Percentiles rank a stretch among this genome's conserved stretches.
Conservation (phyloP, 441 rosid genomes). For the Gossypium armourianum region DNA sequence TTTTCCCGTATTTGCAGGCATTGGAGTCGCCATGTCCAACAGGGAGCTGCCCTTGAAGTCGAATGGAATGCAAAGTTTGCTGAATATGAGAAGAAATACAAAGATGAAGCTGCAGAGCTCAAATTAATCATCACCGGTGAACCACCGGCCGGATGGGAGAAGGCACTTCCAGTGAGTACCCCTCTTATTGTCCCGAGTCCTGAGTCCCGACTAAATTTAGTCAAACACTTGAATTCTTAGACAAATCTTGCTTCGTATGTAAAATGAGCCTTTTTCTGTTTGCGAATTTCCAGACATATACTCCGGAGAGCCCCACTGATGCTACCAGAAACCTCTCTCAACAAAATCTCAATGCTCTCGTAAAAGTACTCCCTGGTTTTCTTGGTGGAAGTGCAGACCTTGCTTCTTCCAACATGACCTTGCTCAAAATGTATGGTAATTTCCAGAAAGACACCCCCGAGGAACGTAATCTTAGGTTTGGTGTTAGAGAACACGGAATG, state of each 20-base stretch:
- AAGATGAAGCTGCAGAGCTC: constrained; percentile 85
- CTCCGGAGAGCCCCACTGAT: constrained; percentile 63
- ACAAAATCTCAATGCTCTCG: constrained; percentile 63
- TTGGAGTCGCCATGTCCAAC: constrained; percentile 77
- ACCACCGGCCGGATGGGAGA: constrained; percentile 89
- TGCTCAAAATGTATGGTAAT: constrained; percentile 69
- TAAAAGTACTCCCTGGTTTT: constrained; percentile 58
- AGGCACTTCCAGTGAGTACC: constrained; percentile 85
- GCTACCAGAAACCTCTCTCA: constrained; percentile 80
- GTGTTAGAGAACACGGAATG: constrained; percentile 86
- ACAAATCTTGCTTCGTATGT: background rate
- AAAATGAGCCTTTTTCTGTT: background rate
- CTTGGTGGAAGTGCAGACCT: constrained; percentile 88
- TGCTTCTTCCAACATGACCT: constrained; percentile 85
- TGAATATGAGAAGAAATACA: constrained; percentile 78
- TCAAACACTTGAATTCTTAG: background rate
- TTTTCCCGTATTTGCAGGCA: constrained; percentile 42
- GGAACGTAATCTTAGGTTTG: constrained; percentile 73
- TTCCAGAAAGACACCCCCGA: constrained; percentile 73
- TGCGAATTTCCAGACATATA: constrained; percentile 41
- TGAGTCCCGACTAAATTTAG: background rate
- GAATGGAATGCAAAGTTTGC: constrained; percentile 84
- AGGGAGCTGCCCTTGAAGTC: constrained; percentile 70
- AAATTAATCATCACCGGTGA: constrained; percentile 67
- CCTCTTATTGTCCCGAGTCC: constrained; percentile 5